phyloP scores from a whole-genome alignment of 306 rosid genomes.

The Prunus padus region DNA sequence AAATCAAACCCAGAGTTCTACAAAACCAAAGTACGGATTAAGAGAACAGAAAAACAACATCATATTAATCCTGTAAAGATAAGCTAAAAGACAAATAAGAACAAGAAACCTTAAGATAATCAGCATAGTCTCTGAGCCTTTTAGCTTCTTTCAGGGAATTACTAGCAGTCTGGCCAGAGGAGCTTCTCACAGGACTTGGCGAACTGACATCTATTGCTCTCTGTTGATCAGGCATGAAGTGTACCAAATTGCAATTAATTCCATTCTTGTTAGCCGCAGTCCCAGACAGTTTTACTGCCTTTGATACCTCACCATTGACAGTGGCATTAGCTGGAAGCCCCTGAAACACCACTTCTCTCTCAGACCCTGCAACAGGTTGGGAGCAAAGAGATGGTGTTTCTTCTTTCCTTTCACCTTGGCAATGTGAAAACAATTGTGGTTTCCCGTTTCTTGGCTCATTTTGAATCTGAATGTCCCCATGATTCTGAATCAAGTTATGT shows the following conservation, averaged over 20 bases:
- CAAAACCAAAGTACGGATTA: conserved; percentile 17
- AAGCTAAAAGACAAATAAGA: conserved; percentile 27
- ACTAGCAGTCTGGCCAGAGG: conserved; percentile 43
- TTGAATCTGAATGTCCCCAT: conserved; percentile 33
- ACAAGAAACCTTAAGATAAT: conserved; percentile 61
- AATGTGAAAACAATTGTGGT: conserved; percentile 36
- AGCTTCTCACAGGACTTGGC: conserved; percentile 47
- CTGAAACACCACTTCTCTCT: conserved; percentile 33
- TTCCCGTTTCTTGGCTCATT: conserved; percentile 38
- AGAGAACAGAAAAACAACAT: conserved; percentile 9
- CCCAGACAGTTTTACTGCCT: conserved; percentile 35
- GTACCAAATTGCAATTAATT: conserved; percentile 28
- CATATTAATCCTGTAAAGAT: conserved; percentile 25
- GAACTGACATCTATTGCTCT: conserved; percentile 26
- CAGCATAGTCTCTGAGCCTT: conserved; percentile 60
- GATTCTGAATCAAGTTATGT: conserved; percentile 38
- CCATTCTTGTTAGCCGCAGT: conserved; percentile 31
- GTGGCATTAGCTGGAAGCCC: conserved; percentile 34
- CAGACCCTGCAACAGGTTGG: conserved; percentile 34
- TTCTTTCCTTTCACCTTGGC: conserved; percentile 32
- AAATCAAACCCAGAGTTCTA: conserved; percentile 65
- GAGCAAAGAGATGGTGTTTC: conserved; percentile 27
- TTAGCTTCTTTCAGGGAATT: conserved; percentile 57
- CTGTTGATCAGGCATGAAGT: conserved; percentile 37
- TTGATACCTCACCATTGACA: conserved; percentile 36